Base-by-base conservation (phyloP, 1,284 basidiomycete genomes). In the Pyrrhoderma noxium region DNA sequence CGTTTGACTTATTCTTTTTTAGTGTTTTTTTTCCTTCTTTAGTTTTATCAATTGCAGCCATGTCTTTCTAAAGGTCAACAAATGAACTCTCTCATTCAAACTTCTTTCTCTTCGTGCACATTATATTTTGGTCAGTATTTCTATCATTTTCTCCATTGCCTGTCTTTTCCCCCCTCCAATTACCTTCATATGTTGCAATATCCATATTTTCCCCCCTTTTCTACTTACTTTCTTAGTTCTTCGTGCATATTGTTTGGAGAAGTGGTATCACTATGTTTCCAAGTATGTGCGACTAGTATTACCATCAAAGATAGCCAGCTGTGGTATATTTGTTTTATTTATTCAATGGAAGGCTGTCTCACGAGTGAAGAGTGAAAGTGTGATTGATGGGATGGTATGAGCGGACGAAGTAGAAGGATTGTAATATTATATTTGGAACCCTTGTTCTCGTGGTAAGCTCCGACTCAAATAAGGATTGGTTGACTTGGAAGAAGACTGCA, bases 181-280 rank as follows among this genome's bases (percentile, higher is more conserved):
- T 47, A 34, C 47, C 37, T 70, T 68, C 67, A 71, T 71, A 70
- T 74, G 73, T 75, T 70, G 69, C 71, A 73, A 70, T 69, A 74
- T 67, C 64, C 65, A 64, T 62, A 61, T 59, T 58, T 67, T 65
- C 61, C 62, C 64, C 58, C 60, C 70, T 65, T 66, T 64, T 67
- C 69, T 65, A 63, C 58, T 65, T 67, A 69, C 48, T 38, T 62
- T 40, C 27, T 31, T 31, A 31, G 27, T 31, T 31, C 47, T 48
- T 23, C 23, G 47, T 52, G 56, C 46, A 25, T 31, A 7, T 41
- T 39, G 21, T 25, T n/a, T 5, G 47, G 22, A 41, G 38, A 45
- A 34, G 42, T 51, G 43, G 35, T 21, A 37, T 40, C 19, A 21
- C 23, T 16, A 37, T 39, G 25, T 11, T 39, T 40, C 11, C 35